phyloP scores from a whole-genome alignment of 352 stramenopile species.

The Phytophthora tubulina region DNA sequence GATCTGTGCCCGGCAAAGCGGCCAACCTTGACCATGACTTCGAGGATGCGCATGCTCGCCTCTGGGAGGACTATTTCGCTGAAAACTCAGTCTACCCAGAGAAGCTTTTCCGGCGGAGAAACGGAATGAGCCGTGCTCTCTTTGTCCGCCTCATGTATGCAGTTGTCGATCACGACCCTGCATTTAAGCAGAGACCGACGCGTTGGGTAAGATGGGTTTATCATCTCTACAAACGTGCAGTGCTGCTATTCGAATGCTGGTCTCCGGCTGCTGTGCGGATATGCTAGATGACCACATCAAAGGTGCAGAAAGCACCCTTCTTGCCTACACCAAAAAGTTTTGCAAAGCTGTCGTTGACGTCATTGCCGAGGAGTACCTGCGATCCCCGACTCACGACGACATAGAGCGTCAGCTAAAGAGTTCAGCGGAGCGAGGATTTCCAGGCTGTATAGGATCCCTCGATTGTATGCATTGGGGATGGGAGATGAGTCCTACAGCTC shows the following conservation, averaged over 20 bases:
- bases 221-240: neutral
- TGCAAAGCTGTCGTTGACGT: neutral
- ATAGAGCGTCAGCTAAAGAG: neutral
- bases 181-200: neutral
- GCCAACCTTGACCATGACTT: neutral
- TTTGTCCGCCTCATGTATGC: neutral
- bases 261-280: neutral
- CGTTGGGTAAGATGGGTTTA: neutral
- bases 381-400: neutral
- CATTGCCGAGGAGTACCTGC: neutral
- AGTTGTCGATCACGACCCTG: neutral
- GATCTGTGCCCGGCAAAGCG: neutral
- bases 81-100: neutral
- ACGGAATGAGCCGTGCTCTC: neutral
- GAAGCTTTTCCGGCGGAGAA: neutral
- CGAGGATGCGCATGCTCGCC: neutral
- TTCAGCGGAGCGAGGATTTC: neutral
- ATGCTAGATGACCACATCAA: neutral
- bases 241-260: neutral
- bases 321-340: neutral
- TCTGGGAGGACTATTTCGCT: neutral
- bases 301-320: neutral
- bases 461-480: neutral
- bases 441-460: neutral
- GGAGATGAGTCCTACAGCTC: neutral